Percentiles rank a stretch among this genome's conserved stretches.
These are phyloP conservation scores for Ceratobasidium sp. DNA, from an alignment of 1,284 basidiomycete species.

Conservation along the genomic window DNA sequence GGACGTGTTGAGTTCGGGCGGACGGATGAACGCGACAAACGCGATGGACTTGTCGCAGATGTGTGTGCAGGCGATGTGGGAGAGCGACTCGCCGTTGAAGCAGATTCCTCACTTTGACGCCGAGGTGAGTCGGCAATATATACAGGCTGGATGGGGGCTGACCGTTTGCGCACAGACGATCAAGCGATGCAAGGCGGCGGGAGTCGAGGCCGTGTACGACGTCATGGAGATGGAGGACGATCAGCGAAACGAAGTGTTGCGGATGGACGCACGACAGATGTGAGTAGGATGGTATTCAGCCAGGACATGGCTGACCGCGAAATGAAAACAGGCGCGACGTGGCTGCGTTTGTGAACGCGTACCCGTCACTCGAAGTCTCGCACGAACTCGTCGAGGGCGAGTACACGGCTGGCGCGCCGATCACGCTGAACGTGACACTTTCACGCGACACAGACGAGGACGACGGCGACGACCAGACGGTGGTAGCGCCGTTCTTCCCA, in stretches of 20 bases:
- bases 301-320: slow-evolving; percentile 43
- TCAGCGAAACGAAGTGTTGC: slow-evolving; percentile 79
- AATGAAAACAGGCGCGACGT: slow-evolving; percentile 72
- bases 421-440: slow-evolving; percentile 81
- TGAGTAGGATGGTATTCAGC: slow-evolving; percentile 52
- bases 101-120: slow-evolving; percentile 96
- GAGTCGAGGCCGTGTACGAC: slow-evolving; percentile 89
- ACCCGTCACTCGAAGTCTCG: slow-evolving; percentile 89
- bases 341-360: slow-evolving; percentile 92
- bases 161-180: slow-evolving; percentile 63
- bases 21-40: slow-evolving; percentile 91
- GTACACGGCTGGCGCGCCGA: slow-evolving; percentile 83
- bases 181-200: slow-evolving; percentile 82
- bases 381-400: slow-evolving; percentile 81
- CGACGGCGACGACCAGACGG: slow-evolving; percentile 70
- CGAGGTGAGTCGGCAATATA: slow-evolving; percentile 60
- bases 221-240: slow-evolving; percentile 97
- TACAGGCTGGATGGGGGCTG: background rate
- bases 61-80: slow-evolving; percentile 99
- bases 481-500: slow-evolving; percentile 93
- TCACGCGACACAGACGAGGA: slow-evolving; percentile 82
- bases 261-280: slow-evolving; percentile 89
- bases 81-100: slow-evolving; percentile 90
- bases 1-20: slow-evolving; percentile 97
- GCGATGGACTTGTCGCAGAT: slow-evolving; percentile 99